Percentiles rank a stretch among this genome's conserved stretches.
phyloP scores from a whole-genome alignment of 169 alveolate genomes.

The Plasmodium berghei region DNA sequence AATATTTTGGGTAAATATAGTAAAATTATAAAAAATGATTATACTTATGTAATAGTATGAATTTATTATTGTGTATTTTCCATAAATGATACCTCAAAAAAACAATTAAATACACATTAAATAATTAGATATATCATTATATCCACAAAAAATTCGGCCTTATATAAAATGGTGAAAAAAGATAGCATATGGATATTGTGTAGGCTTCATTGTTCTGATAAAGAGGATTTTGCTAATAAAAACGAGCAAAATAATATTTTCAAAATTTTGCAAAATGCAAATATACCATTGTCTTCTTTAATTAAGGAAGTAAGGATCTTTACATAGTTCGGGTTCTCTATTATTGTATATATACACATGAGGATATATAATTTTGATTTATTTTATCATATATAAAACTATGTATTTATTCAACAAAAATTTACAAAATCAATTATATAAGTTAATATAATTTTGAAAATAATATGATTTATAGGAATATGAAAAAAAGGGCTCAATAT shows the following conservation, averaged over 20 bases:
- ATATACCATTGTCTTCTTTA: constrained; percentile 8
- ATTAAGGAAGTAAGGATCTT: constrained; percentile 41
- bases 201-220: constrained; percentile 11
- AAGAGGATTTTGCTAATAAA: constrained; percentile 2
- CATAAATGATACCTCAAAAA: too few species aligned
- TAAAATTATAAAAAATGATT: too few species aligned
- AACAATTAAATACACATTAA: too few species aligned
- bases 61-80: too few species aligned
- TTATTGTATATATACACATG: not conserved
- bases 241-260: constrained; percentile 13
- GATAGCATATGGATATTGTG: constrained; percentile 58
- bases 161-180: constrained; percentile 37
- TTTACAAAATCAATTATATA: not conserved
- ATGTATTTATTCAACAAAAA: too few species aligned
- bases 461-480: constrained; percentile 26
- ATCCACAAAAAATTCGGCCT: not conserved
- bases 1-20: too few species aligned
- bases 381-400: too few species aligned
- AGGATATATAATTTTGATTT: not conserved
- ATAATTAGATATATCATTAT: too few species aligned
- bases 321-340: not conserved
- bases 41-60: too few species aligned
- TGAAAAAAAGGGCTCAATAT: constrained; percentile 24
- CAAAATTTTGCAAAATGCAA: constrained; percentile 35
- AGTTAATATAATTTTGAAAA: not conserved